These are phyloP conservation scores for Talaromyces adpressus DNA, from an alignment of 495 filamentous ascomycete genomes.

Conservation along the genomic window DNA sequence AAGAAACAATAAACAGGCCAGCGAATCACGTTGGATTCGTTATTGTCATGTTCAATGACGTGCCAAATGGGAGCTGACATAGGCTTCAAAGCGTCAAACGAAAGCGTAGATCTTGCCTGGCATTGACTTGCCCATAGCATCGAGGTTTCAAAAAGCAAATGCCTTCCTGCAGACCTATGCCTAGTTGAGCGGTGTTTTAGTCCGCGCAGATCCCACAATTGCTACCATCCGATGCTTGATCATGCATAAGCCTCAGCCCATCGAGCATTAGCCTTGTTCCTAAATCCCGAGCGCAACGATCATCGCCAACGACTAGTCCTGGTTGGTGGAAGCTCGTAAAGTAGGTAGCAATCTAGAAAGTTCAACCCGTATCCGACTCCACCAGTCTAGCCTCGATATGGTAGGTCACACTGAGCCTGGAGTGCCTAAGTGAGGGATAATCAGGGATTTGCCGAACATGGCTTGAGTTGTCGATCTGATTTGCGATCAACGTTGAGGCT, in stretches of 20 bases:
- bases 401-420: neutral
- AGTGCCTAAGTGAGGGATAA: neutral
- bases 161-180: neutral
- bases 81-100: neutral
- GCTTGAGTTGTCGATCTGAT: neutral
- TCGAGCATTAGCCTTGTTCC: neutral
- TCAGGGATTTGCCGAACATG: neutral
- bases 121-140: neutral
- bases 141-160: neutral
- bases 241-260: neutral
- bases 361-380: conserved; percentile 1
- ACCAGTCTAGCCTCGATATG: neutral
- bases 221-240: conserved; percentile 2
- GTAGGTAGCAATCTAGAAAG: neutral
- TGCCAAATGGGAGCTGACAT: neutral
- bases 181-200: neutral
- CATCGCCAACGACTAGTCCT: neutral
- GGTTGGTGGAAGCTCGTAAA: neutral
- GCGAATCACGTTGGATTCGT: neutral
- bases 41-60: neutral
- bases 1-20: neutral
- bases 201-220: neutral
- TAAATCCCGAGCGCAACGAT: neutral
- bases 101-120: neutral
- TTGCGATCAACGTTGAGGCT: neutral